These are phyloP conservation scores for Aphanomyces stellatus DNA, from an alignment of 352 stramenopile genomes.

Conservation along the genomic window DNA sequence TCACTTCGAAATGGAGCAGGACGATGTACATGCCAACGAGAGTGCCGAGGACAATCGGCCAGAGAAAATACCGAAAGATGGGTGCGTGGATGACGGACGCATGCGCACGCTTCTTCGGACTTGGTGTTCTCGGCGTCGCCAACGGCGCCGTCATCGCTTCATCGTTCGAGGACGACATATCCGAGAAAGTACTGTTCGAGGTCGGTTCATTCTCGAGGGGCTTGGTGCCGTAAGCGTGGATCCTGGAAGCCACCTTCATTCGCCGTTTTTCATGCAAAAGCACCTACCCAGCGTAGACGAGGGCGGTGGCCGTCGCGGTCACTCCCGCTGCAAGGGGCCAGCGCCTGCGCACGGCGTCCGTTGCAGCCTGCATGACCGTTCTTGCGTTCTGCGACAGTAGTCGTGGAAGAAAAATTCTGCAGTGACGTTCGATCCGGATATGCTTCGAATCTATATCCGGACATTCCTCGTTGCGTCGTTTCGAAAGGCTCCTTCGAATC, in stretches of 20 bases:
- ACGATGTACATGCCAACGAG: not conserved
- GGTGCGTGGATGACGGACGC: not conserved
- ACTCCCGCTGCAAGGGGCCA: constrained; percentile 9
- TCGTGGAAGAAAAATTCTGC: too few relatives aligned
- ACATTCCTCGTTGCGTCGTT: not conserved
- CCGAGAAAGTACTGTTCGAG: too few relatives aligned
- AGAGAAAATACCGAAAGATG: constrained; percentile 1
- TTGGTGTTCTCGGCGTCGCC: not conserved
- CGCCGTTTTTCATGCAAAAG: too few relatives aligned
- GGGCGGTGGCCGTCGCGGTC: constrained; percentile 1
- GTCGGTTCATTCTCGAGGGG: too few relatives aligned
- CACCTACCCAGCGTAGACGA: not conserved
- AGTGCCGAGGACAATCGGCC: not conserved
- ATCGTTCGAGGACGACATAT: too few relatives aligned
- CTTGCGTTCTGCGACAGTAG: not conserved
- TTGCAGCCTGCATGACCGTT: not conserved
- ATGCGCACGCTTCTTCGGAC: not conserved
- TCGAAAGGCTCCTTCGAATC: not conserved
- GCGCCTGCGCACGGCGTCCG: not conserved
- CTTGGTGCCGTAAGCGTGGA: constrained; percentile 13
- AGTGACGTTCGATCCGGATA: not conserved
- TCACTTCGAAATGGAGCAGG: not conserved
- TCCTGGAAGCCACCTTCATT: not conserved
- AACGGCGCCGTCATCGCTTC: not conserved
- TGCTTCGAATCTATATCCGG: not conserved